Evolutionary conservation across 139 green algal genomes (phyloP).

Genomic region (Tetradesmus lagerheimii): DNA sequence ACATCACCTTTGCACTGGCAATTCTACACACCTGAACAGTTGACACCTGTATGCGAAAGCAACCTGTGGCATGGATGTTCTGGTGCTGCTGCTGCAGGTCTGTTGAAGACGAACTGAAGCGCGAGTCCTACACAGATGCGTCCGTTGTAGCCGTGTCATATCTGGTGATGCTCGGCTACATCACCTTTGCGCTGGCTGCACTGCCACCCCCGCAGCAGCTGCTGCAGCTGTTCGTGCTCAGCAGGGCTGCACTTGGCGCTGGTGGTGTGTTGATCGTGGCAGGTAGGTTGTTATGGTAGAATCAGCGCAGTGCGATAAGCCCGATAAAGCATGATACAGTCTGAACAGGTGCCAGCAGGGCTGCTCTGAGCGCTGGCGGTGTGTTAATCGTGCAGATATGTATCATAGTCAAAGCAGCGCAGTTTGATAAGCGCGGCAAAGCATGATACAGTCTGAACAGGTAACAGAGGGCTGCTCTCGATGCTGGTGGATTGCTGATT

Average conservation of each 20-base stretch:
- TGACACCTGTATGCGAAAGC: too few relatives aligned
- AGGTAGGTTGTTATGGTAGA: too few relatives aligned
- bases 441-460: too few relatives aligned
- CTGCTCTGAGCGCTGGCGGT: too few relatives aligned
- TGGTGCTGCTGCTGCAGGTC: conserved; percentile 60
- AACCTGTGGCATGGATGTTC: not conserved
- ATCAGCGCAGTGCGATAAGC: too few relatives aligned
- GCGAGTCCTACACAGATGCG: conserved; percentile 80
- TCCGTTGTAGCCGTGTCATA: conserved; percentile 85
- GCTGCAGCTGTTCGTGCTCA: conserved; percentile 54
- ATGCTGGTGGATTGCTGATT: conserved; percentile 73
- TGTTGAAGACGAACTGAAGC: conserved; percentile 86
- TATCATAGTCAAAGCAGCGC: too few relatives aligned
- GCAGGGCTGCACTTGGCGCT: conserved; percentile 68
- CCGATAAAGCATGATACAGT: too few relatives aligned
- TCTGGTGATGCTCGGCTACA: conserved; percentile 90
- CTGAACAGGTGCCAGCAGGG: too few relatives aligned
- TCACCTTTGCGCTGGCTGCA: conserved; percentile 75
- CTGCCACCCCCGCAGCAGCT: conserved; percentile 55
- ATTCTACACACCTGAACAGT: conserved; percentile 43
- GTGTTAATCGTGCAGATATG: too few relatives aligned
- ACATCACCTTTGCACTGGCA: conserved; percentile 81
- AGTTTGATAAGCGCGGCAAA: too few relatives aligned
- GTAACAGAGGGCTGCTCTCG: conserved; percentile 70
- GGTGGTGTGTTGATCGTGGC: conserved; percentile 84